Evolutionary conservation across 495 filamentous ascomycete species (phyloP), one percentile per base, ranked within the genome.

Genomic region (Tuber umbilicatum): DNA sequence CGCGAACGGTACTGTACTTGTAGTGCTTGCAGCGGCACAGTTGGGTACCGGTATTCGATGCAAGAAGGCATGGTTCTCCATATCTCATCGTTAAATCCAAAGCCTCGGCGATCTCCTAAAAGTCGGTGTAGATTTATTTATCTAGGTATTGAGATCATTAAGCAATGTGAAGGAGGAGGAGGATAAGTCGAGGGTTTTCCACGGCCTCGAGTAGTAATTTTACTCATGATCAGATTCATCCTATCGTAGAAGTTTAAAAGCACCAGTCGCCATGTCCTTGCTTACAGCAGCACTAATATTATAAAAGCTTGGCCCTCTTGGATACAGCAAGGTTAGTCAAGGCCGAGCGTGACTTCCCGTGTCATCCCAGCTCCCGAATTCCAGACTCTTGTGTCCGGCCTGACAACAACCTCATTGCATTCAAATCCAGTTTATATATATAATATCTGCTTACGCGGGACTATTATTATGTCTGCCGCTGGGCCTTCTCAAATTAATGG

Each of bases 401-500:
- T 35, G 27, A 31, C 27, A 35, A 64, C 27, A 35, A 31, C 55
- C 55, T 64, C 27, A 64, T 35, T 64, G 31, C 55, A 5, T 64
- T 27, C 55, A 35, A 35, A 64, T 64, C 31, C 2, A 64, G 14
- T 35, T 35, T 35, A 16, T 64, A 64, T 64, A 64, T 35, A 64
- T 14, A 64, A 6, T 35, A 35, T 64, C 27, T 64, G 19, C 35
- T 35, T 64, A 64, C 55, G 31, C 27, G 27, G 55, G 27, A 17
- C 4, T 35, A 35, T 7, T 64, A 35, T 64, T 27, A 64, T 64
- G 55, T 35, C 55, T 35, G 17, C 27, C 14, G 55, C 55, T 16
- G 27, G 27, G 5, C 55, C 55, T 35, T 64, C 55, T 35, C 55
- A 64, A 35, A 64, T 74, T 70, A 70, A 85, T 84, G 84, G 86